Evolutionary conservation across 2,329 filamentous ascomycete species (phyloP).

Genomic region (Bipolaris cookei): DNA sequence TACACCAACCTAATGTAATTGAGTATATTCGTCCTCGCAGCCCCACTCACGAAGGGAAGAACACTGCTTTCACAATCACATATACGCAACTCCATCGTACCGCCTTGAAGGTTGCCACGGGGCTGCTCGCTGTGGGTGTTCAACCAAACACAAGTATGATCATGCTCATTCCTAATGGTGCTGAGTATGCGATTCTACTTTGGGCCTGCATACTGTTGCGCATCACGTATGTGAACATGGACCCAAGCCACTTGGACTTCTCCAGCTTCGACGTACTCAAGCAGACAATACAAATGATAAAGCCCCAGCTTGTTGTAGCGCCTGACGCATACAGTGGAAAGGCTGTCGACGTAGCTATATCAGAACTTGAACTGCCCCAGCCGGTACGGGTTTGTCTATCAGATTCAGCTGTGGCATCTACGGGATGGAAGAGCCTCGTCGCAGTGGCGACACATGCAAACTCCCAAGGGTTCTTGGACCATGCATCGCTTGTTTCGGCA

Average conservation of each 20-base stretch:
- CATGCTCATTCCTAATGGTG: slow-evolving; percentile 11
- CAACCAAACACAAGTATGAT: background rate
- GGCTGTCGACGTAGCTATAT: background rate
- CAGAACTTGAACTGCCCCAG: background rate
- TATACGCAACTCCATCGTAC: background rate
- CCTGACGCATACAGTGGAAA: background rate
- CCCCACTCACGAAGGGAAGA: background rate
- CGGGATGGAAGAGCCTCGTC: background rate
- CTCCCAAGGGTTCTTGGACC: background rate
- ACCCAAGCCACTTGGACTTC: background rate
- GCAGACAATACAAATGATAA: background rate
- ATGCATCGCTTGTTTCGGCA: background rate
- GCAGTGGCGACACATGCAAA: background rate
- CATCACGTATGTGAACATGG: slow-evolving; percentile 5
- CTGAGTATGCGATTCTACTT: slow-evolving; percentile 10
- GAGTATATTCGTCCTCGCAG: background rate
- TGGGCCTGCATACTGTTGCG: slow-evolving; percentile 13
- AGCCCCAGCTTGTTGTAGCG: background rate
- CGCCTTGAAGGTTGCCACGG: background rate
- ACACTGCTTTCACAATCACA: background rate
- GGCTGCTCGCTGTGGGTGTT: background rate
- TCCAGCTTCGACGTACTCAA: background rate
- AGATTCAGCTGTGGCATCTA: background rate
- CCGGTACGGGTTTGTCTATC: background rate
- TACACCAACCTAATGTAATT: background rate